A percentile compares a stretch with the other conserved stretches of the same genome.
These are phyloP conservation scores for Neoarthrinium moseri DNA, from an alignment of 2,329 filamentous ascomycete genomes.

Conservation along the genomic window DNA sequence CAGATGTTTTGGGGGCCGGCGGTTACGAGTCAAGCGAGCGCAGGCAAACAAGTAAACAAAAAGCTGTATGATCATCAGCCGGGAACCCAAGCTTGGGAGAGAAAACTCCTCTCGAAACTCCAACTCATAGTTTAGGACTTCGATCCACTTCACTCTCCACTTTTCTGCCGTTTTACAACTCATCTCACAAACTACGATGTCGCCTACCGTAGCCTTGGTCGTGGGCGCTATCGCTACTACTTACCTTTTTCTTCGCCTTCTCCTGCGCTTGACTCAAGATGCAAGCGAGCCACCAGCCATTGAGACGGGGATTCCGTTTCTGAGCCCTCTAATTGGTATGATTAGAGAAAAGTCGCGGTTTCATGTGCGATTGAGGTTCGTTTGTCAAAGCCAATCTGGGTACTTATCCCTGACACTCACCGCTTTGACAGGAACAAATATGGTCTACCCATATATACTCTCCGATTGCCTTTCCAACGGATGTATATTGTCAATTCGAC, in stretches of 20 bases:
- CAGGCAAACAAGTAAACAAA: too few species aligned
- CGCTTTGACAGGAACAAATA: not conserved
- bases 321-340: conserved; percentile 24
- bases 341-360: conserved; percentile 13
- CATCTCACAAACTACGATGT: conserved; percentile 17
- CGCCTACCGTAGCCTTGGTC: not conserved
- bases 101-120: too few species aligned
- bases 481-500: conserved; percentile 25
- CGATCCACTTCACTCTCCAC: too few species aligned
- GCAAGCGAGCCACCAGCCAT: conserved; percentile 21
- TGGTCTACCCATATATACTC: conserved; percentile 23
- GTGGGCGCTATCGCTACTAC: conserved; percentile 6
- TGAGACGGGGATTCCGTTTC: conserved; percentile 19
- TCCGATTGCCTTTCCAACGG: conserved; percentile 21
- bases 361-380: conserved; percentile 16
- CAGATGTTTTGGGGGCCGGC: too few species aligned
- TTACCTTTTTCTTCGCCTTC: conserved; percentile 10
- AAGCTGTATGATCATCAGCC: too few species aligned
- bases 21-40: too few species aligned
- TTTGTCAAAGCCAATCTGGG: conserved; percentile 11
- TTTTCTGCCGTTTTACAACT: too few species aligned
- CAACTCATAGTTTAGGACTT: too few species aligned
- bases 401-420: not conserved
- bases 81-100: too few species aligned
- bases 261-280: conserved; percentile 20